Base-by-base conservation (phyloP, 768 basidiomycete species). In the Podaxis pistillaris region DNA sequence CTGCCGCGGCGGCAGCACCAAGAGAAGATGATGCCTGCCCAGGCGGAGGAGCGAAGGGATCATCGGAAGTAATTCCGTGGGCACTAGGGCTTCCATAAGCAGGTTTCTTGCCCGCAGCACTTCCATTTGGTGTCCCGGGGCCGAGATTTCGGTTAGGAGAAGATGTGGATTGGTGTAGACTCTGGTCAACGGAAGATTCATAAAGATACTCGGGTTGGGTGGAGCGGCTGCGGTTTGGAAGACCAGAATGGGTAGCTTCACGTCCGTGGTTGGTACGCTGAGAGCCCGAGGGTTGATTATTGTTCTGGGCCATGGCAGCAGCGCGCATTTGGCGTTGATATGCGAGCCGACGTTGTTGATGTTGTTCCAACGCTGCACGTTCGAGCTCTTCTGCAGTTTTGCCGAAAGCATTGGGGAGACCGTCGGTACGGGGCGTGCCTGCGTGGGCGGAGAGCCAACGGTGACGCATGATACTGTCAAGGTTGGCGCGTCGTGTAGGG, bases 401-500 rank as follows among this genome's bases (percentile, higher is more conserved):
- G 17, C 83, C 81, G 74, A 98, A 96, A 2, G 78, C 80, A 56
- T 61, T 71, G 54, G 69, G 74, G 51, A 65, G 68, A 3, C 74
- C 72, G n/a, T 70, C 72, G 46, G 64, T 74, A 28, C 74, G 70
- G 0, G 71, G 68, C 2, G 85, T 70, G 13, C 77, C 71, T 2
- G 79, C 76, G 67, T 91, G 90, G 3, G 86, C 81, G 0, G 78
- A 76, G 24, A 98, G 80, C 96, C 96, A 99, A 3, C 86, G 82
- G 71, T 98, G 97, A 12, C 75, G 78, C 93, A 96, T 97, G 67
- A 99, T 88, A 0, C 80, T 76, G 9, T 81, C 77, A 41, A 98
- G 81, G 63, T 87, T 87, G 50, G 91, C 91, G 49, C 96, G 88
- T 33, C 84, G 83, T 17, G 81, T 78, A 4, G 96, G 96, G 67